Base-by-base conservation (phyloP, 75 land plant species). In the Pseudotsuga menziesii region DNA sequence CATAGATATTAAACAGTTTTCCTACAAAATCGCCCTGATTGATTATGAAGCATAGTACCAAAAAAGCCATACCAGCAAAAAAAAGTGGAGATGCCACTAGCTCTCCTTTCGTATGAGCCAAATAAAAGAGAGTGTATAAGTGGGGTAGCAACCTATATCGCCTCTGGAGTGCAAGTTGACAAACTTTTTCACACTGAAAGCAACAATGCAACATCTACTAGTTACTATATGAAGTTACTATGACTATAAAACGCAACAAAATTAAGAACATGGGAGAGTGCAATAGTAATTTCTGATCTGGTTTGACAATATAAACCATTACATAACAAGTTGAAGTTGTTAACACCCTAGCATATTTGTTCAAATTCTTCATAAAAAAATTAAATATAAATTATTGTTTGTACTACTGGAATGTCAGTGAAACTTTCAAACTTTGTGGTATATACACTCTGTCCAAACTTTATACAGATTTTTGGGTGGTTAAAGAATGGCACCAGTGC, bases 81-180 rank as follows among this genome's bases (percentile, higher is more conserved):
- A 94, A 97, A 11, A 87, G 77, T 11, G 98, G 99, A 77, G 84
- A 73, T 72, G 89, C 89, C 25, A 97, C 93, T 12, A 89, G 95
- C 44, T 80, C 77, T 39, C 99, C 99, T 32, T 16, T 88, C 56
- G 82, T 88, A 82, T 97, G 95, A 54, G 98, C 93, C 80, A 85
- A 52, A 73, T 92, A 92, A 67, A 96, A 94, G 57, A 96, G 90
- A 23, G 94, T 92, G 73, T 94, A 96, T 59, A 94, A 79, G 74
- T 96, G 93, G 56, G 98, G 98, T 75, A 97, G 58, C 36, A 97
- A 86, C 56, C 91, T 87, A 74, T 94, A 97, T 58, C 99, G 88
- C 73, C 99, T 91, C 59, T 84, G 71, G 57, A 96, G 79, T 56
- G 99, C 99, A 15, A 83, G 78, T 35, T 97, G 92, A 80, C 95